These are phyloP conservation scores for Taphrina confusa DNA, from an alignment of 1,139 yeast species.

Conservation along the genomic window DNA sequence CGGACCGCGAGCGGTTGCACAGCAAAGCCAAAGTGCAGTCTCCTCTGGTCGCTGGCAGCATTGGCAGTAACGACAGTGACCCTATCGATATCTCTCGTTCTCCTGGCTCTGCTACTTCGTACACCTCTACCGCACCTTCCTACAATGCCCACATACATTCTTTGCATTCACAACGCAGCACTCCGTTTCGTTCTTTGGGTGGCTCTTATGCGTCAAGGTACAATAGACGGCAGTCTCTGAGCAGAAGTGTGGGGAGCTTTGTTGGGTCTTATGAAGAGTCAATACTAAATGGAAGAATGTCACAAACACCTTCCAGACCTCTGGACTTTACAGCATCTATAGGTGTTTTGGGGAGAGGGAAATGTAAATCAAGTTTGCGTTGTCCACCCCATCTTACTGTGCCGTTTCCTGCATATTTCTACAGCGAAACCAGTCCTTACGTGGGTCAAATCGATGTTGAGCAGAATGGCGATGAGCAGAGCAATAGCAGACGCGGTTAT, in stretches of 20 bases:
- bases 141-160: not conserved
- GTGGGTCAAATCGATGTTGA: slow-evolving; percentile 48
- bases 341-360: slow-evolving; percentile 44
- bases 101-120: slow-evolving; percentile 15
- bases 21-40: slow-evolving; percentile 23
- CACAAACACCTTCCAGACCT: slow-evolving; percentile 46
- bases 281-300: slow-evolving; percentile 46
- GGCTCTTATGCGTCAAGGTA: slow-evolving; percentile 18
- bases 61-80: slow-evolving; percentile 30
- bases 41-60: slow-evolving; percentile 22
- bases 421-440: slow-evolving; percentile 50
- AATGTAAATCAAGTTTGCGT: slow-evolving; percentile 39
- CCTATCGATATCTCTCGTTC: slow-evolving; percentile 31
- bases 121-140: slow-evolving; percentile 1
- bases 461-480: slow-evolving; percentile 43
- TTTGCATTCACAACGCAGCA: not conserved
- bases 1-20: slow-evolving; percentile 11
- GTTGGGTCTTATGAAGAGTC: slow-evolving; percentile 49
- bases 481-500: slow-evolving; percentile 45
- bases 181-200: not conserved
- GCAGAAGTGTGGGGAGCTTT: slow-evolving; percentile 36
- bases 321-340: slow-evolving; percentile 44
- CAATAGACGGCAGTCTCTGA: slow-evolving; percentile 13
- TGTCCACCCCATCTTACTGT: slow-evolving; percentile 45
- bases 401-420: slow-evolving; percentile 48